These are phyloP conservation scores for Eucalyptus rudis DNA, from an alignment of 345 rosid species.

Conservation along the genomic window DNA sequence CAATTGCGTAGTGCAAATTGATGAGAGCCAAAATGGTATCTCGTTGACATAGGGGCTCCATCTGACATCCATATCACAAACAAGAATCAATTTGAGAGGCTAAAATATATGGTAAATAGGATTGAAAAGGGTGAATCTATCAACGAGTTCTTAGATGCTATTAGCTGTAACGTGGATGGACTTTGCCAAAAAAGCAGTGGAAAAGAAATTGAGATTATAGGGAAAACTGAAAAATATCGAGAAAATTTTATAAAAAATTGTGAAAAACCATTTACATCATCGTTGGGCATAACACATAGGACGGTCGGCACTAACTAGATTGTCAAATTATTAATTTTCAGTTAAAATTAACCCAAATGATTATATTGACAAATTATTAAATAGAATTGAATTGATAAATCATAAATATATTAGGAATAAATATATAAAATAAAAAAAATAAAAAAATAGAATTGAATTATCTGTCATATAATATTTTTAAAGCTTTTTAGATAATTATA, in stretches of 20 bases:
- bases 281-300: rapidly evolving
- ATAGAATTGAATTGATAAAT: too few species aligned
- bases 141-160: not conserved
- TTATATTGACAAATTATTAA: too few species aligned
- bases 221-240: not conserved
- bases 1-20: not conserved
- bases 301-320: rapidly evolving
- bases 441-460: too few species aligned
- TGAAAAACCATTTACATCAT: too few species aligned
- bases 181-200: not conserved
- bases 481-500: not conserved
- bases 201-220: not conserved
- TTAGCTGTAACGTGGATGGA: not conserved
- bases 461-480: rapidly evolving
- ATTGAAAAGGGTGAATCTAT: not conserved
- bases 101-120: not conserved
- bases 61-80: not conserved
- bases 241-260: too few species aligned
- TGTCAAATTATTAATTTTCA: too few species aligned
- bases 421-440: too few species aligned
- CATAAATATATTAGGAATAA: too few species aligned
- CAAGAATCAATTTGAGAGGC: not conserved
- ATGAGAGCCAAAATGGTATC: not conserved
- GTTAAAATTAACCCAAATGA: rapidly evolving
- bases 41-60: not conserved